Evolutionary conservation across 495 filamentous ascomycete genomes (phyloP).

Genomic region (Talaromyces nanjingensis): DNA sequence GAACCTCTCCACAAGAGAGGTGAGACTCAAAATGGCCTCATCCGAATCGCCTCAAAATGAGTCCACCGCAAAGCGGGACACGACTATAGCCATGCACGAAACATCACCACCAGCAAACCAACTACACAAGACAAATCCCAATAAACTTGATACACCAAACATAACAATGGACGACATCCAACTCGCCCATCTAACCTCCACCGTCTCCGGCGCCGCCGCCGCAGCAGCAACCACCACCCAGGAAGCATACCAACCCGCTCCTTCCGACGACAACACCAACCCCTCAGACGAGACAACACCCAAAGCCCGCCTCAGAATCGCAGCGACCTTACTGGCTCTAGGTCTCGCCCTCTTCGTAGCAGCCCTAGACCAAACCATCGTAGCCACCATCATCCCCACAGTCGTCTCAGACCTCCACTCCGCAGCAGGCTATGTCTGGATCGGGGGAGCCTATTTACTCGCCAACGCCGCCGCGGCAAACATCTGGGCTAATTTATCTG

Average conservation of each 20-base stretch:
- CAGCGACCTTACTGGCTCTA: slow-evolving; percentile 22
- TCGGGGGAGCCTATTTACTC: slow-evolving; percentile 58
- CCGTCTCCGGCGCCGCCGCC: background rate
- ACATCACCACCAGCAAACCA: background rate
- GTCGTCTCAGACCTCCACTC: slow-evolving; percentile 52
- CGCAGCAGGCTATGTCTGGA: slow-evolving; percentile 57
- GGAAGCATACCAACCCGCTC: slow-evolving; percentile 32
- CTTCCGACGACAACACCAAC: slow-evolving; percentile 16
- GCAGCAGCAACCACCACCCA: background rate
- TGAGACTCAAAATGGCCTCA: background rate
- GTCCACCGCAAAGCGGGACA: background rate
- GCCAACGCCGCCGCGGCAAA: slow-evolving; percentile 46
- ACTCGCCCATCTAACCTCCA: slow-evolving; percentile 1
- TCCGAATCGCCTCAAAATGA: slow-evolving; percentile 1
- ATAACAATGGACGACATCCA: background rate
- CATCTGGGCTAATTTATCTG: slow-evolving; percentile 52
- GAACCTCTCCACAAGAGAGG: background rate
- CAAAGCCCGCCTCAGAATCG: slow-evolving; percentile 17
- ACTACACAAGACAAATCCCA: background rate
- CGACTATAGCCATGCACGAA: background rate
- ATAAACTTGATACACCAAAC: background rate
- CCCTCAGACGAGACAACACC: background rate
- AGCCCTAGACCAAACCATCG: slow-evolving; percentile 56
- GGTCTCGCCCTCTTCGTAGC: slow-evolving; percentile 41
- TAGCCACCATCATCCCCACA: slow-evolving; percentile 54